phyloP scores from a whole-genome alignment of 1,284 basidiomycete species.

The Fomitopsis pinicola region DNA sequence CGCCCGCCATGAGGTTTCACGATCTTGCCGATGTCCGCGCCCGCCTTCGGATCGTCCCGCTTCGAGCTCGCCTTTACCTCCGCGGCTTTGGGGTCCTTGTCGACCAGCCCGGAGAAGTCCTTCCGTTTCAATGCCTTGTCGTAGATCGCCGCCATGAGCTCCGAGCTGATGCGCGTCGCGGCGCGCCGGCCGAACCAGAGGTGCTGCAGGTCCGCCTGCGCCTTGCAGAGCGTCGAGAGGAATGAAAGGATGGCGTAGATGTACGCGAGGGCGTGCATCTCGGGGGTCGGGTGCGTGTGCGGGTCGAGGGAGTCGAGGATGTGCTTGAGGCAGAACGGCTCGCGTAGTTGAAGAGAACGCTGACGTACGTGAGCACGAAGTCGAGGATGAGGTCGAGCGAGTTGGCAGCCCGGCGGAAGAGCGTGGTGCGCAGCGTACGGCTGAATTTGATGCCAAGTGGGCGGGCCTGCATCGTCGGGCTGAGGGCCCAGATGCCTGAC shows the following conservation, averaged over 20 bases:
- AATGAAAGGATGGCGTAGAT: slow-evolving; percentile 70
- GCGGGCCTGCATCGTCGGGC: slow-evolving; percentile 63
- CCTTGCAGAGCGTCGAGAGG: slow-evolving; percentile 52
- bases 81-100: slow-evolving; percentile 38
- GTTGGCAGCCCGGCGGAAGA: slow-evolving; percentile 67
- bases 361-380: slow-evolving; percentile 55
- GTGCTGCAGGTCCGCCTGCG: slow-evolving; percentile 72
- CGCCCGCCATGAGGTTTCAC: slow-evolving; percentile 77
- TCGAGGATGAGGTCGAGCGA: slow-evolving; percentile 73
- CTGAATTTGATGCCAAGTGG: slow-evolving; percentile 61
- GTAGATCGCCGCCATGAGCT: slow-evolving; percentile 82
- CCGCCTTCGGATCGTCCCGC: slow-evolving; percentile 57
- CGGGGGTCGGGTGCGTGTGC: slow-evolving; percentile 28
- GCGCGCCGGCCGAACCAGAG: slow-evolving; percentile 78
- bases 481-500: slow-evolving; percentile 68
- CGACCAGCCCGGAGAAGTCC: slow-evolving; percentile 78
- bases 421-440: slow-evolving; percentile 36
- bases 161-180: slow-evolving; percentile 61
- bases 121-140: slow-evolving; percentile 86
- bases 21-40: slow-evolving; percentile 74
- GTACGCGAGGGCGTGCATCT: slow-evolving; percentile 57
- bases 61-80: slow-evolving; percentile 29
- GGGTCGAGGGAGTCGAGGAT: slow-evolving; percentile 42
- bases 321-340: slow-evolving; percentile 63
- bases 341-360: slow-evolving; percentile 67